Evolutionary conservation across 345 rosid genomes (phyloP).

Genomic region (Salix exigua): DNA sequence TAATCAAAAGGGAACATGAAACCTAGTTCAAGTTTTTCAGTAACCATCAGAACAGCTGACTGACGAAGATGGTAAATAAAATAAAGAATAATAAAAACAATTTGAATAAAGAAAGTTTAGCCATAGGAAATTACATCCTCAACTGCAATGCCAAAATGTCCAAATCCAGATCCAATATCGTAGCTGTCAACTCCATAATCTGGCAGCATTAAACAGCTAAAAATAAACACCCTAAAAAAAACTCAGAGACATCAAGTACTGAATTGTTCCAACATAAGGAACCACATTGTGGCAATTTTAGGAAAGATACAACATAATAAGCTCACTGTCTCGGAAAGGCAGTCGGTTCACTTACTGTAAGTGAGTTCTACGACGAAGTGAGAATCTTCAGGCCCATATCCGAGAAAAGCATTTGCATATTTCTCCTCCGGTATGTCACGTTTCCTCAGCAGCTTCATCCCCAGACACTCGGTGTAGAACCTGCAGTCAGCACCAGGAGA

Average conservation of each 20-base stretch:
- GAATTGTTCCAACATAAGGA: neutral
- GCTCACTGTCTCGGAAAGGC: neutral
- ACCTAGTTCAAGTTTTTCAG: neutral
- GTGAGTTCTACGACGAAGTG: conserved; percentile 93
- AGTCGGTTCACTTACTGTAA: conserved; percentile 50
- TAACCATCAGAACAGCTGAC: neutral
- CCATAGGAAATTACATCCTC: conserved; percentile 65
- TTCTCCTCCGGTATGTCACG: conserved; percentile 98
- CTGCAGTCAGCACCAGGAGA: conserved; percentile 29
- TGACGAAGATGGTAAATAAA: neutral
- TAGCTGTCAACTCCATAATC: conserved; percentile 96
- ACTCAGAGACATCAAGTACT: neutral
- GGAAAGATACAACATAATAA: neutral
- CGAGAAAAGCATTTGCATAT: conserved; percentile 94
- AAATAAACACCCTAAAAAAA: neutral
- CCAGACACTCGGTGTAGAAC: conserved; percentile 92
- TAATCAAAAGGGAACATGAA: conserved; percentile 23
- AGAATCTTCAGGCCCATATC: conserved; percentile 96
- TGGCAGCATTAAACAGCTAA: conserved; percentile 24
- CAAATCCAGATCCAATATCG: conserved; percentile 85
- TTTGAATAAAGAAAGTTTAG: neutral
- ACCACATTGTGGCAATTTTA: neutral
- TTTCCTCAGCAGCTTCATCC: conserved; percentile 93
- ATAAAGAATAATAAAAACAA: neutral
- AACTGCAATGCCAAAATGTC: conserved; percentile 94